Evolutionary conservation across 768 basidiomycete species (phyloP), one percentile per base, ranked within the genome.

Genomic region (Podaxis sp.): DNA sequence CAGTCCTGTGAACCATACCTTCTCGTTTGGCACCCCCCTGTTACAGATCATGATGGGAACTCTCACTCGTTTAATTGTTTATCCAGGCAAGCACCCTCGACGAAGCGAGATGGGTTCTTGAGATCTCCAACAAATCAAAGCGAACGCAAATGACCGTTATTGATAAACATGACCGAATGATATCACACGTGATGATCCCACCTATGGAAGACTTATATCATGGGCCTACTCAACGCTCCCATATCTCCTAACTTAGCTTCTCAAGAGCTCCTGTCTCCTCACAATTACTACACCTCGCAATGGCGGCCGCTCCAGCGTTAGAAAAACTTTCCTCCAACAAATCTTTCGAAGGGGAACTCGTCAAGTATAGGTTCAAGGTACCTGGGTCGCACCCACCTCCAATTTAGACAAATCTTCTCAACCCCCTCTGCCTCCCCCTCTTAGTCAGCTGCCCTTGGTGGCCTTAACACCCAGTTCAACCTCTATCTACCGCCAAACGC

Each of bases 311-410:
- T 50, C 24, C 41, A 40, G 17, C 70, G 37, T 84, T 95, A 66
- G 84, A 91, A 67, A 84, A 87, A 71, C 64, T 94, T 17, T 90
- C 92, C 1, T 80, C 85, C 9, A 94, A 86, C 83, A 89, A 89
- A 74, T 81, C 86, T 11, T 96, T 90, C 65, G 89, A 84, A 61
- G 97, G 96, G 24, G 82, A 84, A 59, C 72, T 98, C 61, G 82
- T 77, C 63, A 98, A 98, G 73, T 98, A 93, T 80, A 91, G 86
- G 76, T 92, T 90, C 80, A 89, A 86, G 80, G 93, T 75, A 51
- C 57, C 55, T 55, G 43, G 50, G 33, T 63, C 41, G 53, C 37
- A 49, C 55, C 29, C 22, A 37, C 47, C 50, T 12, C 43, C 27
- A 2, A 6, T 22, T 29, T 19, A 12, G 24, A 22, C 25, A 25